A percentile compares a stretch with the other conserved stretches of the same genome.
These are phyloP conservation scores for Scleromitrula shiraiana DNA, from an alignment of 2,329 filamentous ascomycete species.

Conservation along the genomic window DNA sequence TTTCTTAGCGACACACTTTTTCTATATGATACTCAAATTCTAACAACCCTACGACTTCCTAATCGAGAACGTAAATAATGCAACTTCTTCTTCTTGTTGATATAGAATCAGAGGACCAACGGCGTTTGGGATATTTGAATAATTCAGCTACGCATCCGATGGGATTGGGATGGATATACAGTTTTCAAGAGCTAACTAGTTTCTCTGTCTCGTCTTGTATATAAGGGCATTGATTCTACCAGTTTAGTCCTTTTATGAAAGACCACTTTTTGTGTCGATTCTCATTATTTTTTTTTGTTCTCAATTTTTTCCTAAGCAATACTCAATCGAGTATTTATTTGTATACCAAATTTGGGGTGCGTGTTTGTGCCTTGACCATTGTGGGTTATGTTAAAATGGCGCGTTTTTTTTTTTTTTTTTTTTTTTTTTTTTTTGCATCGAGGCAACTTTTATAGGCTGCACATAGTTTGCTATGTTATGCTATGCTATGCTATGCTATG, in stretches of 20 bases:
- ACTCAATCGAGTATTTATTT: no score
- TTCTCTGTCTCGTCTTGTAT: not conserved
- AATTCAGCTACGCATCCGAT: not conserved
- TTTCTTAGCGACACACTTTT: conserved; percentile 13
- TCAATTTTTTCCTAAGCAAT: no score
- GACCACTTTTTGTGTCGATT: not conserved
- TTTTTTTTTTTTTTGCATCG: no score
- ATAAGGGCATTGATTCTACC: not conserved
- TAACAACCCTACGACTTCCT: conserved; percentile 2
- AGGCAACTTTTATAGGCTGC: no score
- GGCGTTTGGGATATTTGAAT: conserved; percentile 4
- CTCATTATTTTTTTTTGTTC: no score
- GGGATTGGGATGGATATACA: not conserved
- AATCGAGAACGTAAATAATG: conserved; percentile 21
- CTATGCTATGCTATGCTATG: no score
- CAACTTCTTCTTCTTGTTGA: conserved; percentile 15
- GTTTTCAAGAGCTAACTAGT: not conserved
- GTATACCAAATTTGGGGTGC: no score
- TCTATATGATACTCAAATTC: conserved; percentile 11
- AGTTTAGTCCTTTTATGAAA: not conserved
- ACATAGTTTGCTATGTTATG: no score
- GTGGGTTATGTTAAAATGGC: no score
- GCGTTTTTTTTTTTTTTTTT: no score
- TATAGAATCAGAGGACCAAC: conserved; percentile 15
- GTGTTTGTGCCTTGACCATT: no score